These are phyloP conservation scores for Phytophthora colocasiae DNA, from an alignment of 352 stramenopile species.

Conservation along the genomic window DNA sequence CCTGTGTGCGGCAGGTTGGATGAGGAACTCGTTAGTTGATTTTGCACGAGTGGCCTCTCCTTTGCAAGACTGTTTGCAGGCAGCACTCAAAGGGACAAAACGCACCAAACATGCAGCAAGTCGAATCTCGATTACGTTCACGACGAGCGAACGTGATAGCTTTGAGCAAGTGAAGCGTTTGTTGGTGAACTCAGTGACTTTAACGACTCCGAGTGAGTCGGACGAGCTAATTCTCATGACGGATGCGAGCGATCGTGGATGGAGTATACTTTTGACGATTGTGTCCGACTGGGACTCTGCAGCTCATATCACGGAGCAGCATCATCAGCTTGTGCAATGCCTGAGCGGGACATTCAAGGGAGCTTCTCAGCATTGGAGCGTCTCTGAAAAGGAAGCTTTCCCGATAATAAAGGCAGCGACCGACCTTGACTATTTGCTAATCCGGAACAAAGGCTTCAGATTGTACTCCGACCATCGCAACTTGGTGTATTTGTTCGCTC, in stretches of 20 bases:
- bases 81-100: not conserved
- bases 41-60: not conserved
- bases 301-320: not conserved
- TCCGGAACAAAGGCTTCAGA: not conserved
- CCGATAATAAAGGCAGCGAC: not conserved
- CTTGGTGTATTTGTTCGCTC: not conserved
- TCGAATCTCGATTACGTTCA: not conserved
- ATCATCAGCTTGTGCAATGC: not conserved
- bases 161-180: not conserved
- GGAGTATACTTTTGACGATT: not conserved
- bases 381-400: conserved; percentile 2
- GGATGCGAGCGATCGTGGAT: not conserved
- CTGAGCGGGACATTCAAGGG: not conserved
- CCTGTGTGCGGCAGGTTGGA: not conserved
- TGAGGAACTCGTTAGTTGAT: not conserved
- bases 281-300: not conserved
- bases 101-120: not conserved
- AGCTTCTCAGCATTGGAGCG: not conserved
- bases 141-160: not conserved
- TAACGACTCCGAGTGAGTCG: not conserved
- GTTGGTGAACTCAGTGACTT: not conserved
- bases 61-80: not conserved
- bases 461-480: not conserved
- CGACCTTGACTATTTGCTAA: not conserved
- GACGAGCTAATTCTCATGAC: not conserved